phyloP scores from a whole-genome alignment of 2,329 filamentous ascomycete genomes.

The Diaporthe ampelina region DNA sequence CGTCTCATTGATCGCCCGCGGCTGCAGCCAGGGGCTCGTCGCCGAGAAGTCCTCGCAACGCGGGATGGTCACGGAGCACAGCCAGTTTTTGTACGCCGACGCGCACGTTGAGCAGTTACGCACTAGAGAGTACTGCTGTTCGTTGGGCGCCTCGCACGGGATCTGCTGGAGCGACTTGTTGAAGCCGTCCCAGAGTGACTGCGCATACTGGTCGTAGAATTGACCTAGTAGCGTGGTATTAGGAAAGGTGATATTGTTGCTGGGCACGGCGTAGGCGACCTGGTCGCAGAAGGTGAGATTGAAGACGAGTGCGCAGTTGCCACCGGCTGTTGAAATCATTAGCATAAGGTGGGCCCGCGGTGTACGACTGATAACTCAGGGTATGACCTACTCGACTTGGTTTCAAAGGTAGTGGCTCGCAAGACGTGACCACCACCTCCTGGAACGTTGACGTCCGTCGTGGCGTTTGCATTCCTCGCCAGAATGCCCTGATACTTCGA shows the following conservation, averaged over 20 bases:
- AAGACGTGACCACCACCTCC: slow-evolving; percentile 85
- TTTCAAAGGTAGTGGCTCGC: slow-evolving; percentile 78
- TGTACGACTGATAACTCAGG: slow-evolving; percentile 6
- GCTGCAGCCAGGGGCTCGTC: slow-evolving; percentile 66
- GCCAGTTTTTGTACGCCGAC: slow-evolving; percentile 90
- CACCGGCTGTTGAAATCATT: slow-evolving; percentile 60
- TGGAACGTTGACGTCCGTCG: slow-evolving; percentile 60
- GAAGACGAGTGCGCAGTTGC: slow-evolving; percentile 88
- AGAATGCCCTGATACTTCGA: slow-evolving; percentile 81
- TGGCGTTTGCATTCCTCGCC: slow-evolving; percentile 70
- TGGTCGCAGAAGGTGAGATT: slow-evolving; percentile 91
- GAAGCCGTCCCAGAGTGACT: slow-evolving; percentile 81
- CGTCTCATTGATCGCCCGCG: slow-evolving; percentile 78
- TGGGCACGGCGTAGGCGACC: slow-evolving; percentile 91
- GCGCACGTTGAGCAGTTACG: slow-evolving; percentile 82
- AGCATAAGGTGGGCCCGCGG: background rate
- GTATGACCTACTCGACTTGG: slow-evolving; percentile 76
- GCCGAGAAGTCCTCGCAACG: slow-evolving; percentile 87
- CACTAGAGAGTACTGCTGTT: slow-evolving; percentile 85
- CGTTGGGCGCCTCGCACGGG: slow-evolving; percentile 82
- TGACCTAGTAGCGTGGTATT: slow-evolving; percentile 72
- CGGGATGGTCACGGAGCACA: slow-evolving; percentile 93
- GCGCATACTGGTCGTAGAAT: slow-evolving; percentile 85
- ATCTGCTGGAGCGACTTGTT: slow-evolving; percentile 85
- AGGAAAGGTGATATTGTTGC: slow-evolving; percentile 75